Percentiles rank a stretch among this genome's conserved stretches.
These are phyloP conservation scores for Saturnispora saitoi DNA, from an alignment of 805 yeast species.

Conservation along the genomic window DNA sequence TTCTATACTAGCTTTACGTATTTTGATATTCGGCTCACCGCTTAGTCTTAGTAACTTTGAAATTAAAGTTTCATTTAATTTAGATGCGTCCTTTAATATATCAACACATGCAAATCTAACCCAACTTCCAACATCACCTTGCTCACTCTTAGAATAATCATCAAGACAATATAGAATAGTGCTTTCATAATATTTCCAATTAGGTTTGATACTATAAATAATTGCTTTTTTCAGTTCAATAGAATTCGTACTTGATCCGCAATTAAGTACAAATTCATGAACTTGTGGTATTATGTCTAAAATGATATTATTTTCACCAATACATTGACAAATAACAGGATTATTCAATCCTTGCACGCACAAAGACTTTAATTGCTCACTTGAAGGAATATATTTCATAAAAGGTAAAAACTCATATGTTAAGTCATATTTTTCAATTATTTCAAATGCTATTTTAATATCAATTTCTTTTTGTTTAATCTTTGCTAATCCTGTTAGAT, in stretches of 20 bases:
- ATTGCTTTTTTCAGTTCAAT: background rate
- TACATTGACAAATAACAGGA: background rate
- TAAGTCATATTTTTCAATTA: background rate
- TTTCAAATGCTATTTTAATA: background rate
- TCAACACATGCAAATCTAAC: slow-evolving; percentile 33
- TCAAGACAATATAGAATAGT: slow-evolving; percentile 32
- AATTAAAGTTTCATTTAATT: background rate
- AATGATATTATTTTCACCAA: background rate
- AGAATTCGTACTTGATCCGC: background rate
- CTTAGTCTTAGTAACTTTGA: background rate
- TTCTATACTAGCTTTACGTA: background rate
- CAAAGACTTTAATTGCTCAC: background rate
- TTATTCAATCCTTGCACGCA: background rate
- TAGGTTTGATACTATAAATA: background rate
- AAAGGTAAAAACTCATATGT: background rate
- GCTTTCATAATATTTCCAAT: background rate
- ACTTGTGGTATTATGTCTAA: background rate
- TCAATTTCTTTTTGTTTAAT: background rate
- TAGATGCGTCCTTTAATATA: background rate
- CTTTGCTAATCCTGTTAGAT: background rate
- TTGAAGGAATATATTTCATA: background rate
- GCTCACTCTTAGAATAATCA: slow-evolving; percentile 70
- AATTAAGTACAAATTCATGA: background rate
- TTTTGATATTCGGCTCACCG: background rate
- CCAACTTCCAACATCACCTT: slow-evolving; percentile 89